Percentiles rank a stretch among this genome's conserved stretches.
phyloP scores from a whole-genome alignment of 2,329 filamentous ascomycete genomes.

The Aureobasidium vineae region DNA sequence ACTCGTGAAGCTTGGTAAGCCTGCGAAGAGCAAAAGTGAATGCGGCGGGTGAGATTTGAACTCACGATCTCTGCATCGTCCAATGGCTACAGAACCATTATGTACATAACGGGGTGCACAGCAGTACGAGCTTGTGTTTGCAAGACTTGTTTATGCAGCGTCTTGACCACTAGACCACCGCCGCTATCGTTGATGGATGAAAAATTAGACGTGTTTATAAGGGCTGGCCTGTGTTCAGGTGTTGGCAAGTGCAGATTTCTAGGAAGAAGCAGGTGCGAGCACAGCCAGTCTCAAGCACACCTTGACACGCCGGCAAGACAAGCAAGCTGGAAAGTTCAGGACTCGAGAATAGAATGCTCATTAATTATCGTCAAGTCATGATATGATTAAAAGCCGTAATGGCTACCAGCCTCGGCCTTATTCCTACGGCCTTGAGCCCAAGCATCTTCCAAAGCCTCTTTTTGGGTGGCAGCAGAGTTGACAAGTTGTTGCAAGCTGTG shows the following conservation, averaged over 20 bases:
- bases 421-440: conserved; percentile 80
- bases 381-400: conserved; percentile 63
- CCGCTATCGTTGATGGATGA: background rate
- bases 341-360: background rate
- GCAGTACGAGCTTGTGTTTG: conserved; percentile 5
- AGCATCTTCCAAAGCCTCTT: conserved; percentile 85
- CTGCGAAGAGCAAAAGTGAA: background rate
- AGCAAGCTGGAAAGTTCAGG: background rate
- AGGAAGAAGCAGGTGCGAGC: background rate
- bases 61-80: conserved; percentile 12
- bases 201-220: background rate
- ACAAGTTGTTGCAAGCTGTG: conserved; percentile 87
- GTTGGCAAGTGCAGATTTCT: background rate
- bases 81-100: background rate
- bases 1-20: background rate
- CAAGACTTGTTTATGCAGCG: conserved; percentile 1
- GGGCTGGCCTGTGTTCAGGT: too few species aligned
- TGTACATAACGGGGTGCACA: background rate
- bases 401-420: conserved; percentile 65
- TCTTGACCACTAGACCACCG: conserved; percentile 6
- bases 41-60: conserved; percentile 2
- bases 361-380: conserved; percentile 4
- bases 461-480: conserved; percentile 75
- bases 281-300: background rate
- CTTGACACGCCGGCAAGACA: background rate